phyloP scores from a whole-genome alignment of 768 basidiomycete genomes.

The Kwoniella sp. region DNA sequence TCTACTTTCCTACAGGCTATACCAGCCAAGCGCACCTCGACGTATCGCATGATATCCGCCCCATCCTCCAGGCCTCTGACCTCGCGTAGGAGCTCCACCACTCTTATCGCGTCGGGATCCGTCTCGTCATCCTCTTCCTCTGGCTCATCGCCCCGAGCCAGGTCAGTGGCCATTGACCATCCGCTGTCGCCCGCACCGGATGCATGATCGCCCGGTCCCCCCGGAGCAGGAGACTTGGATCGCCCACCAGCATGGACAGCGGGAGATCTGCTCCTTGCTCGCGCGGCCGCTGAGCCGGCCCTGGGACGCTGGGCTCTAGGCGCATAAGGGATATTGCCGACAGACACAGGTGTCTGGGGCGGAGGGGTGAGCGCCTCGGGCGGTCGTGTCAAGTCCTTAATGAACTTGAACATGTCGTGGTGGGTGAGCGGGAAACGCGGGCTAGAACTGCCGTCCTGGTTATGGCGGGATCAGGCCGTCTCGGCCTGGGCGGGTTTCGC shows the following conservation, averaged over 20 bases:
- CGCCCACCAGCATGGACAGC: neutral
- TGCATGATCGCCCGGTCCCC: neutral
- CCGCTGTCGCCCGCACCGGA: constrained; percentile 11
- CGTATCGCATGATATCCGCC: constrained; percentile 27
- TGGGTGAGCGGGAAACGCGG: neutral
- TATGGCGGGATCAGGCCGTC: too few relatives aligned
- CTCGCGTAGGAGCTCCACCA: constrained; percentile 25
- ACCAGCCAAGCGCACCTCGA: constrained; percentile 23
- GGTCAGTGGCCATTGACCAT: constrained; percentile 10
- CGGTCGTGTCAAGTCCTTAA: constrained; percentile 42
- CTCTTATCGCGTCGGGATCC: constrained; percentile 19
- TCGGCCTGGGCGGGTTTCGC: too few relatives aligned
- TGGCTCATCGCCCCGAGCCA: constrained; percentile 6
- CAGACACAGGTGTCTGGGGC: constrained; percentile 10
- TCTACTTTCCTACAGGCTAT: neutral
- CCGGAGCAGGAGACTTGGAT: neutral
- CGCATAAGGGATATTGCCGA: constrained; percentile 1
- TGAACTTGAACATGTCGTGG: constrained; percentile 45
- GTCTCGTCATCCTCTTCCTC: constrained; percentile 27
- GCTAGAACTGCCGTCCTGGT: too few relatives aligned
- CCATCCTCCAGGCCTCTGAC: constrained; percentile 17
- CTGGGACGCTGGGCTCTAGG: constrained; percentile 2
- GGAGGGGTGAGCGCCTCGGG: constrained; percentile 29
- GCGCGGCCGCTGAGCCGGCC: constrained; percentile 3
- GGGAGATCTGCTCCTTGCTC: constrained; percentile 12